Evolutionary conservation across 225 moss, liverwort and hornwort species (phyloP).

Genomic region (Sphagnum tenellum): DNA sequence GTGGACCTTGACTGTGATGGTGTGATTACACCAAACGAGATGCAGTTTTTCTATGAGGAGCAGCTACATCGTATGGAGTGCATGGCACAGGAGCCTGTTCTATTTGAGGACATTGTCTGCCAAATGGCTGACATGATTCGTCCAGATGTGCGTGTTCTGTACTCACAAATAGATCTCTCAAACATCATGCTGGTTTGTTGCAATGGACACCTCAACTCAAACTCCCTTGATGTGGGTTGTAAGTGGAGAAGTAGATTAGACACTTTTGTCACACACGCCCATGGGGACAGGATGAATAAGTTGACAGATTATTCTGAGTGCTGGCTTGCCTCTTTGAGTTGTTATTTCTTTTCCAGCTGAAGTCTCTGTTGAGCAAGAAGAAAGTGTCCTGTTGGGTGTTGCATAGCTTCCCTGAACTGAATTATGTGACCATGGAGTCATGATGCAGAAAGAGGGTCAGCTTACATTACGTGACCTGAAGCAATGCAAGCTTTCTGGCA

Average conservation of each 20-base stretch:
- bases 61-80: conserved; percentile 95
- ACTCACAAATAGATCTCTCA: too few relatives aligned
- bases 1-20: conserved; percentile 92
- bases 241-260: too few relatives aligned
- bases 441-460: conserved; percentile 58
- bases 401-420: not conserved
- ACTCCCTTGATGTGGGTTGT: too few relatives aligned
- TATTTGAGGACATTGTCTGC: conserved; percentile 92
- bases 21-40: conserved; percentile 84
- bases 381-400: too few relatives aligned
- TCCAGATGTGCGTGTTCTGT: conserved; percentile 46
- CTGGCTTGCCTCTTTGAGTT: not conserved
- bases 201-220: too few relatives aligned
- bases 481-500: conserved; percentile 91
- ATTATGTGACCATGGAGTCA: not conserved
- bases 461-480: conserved; percentile 80
- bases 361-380: too few relatives aligned
- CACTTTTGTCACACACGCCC: too few relatives aligned
- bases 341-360: not conserved
- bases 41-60: conserved; percentile 94
- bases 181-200: too few relatives aligned
- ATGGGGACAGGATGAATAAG: too few relatives aligned
- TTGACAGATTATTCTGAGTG: too few relatives aligned
- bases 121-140: conserved; percentile 98
- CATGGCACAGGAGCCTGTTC: conserved; percentile 94